Base-by-base conservation (phyloP, 192 early-diverging fungal species). In the Lobosporangium transversale region DNA sequence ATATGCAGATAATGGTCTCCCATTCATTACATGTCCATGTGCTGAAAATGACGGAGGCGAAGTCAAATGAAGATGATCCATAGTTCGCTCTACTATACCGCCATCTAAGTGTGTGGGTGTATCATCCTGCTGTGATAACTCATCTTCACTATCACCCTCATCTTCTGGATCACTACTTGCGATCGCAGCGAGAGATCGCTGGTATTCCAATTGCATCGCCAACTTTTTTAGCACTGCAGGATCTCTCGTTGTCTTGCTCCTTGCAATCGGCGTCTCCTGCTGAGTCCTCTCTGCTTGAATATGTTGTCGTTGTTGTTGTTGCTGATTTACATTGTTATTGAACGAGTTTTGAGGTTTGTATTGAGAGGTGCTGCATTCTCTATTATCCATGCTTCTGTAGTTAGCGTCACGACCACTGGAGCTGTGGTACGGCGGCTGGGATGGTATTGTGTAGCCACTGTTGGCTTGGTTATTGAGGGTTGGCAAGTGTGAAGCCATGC, bases 181-280 rank as follows among this genome's bases (percentile, higher is more conserved):
- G 43, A 60, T 43, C 23, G 42, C 15, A 4, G 62, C 62, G 9
- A 61, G 58, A 15, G 57, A 52, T 10, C 42, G 58, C 51, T 69
- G 67, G 20, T 60, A 69, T 27, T 68, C 62, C 18, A 55, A 36
- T 21, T 65, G 62, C 51, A 33, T 44, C 42, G 62, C 53, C 26
- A 55, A 43, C 49, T 23, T 45, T 53, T 33, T 32, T 30, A 43
- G 55, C 0, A 33, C 55, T 12, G 50, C 49, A 15, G 66, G 36
- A 32, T 50, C 55, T 27, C 51, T 42, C 32, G 14, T 11, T 8
- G 53, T 47, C 24, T 53, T 65, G 40, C 6, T 55, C 43, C 62
- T 40, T 40, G 51, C 1, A 9, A 65, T 32, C 2, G 47, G 32
- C 17, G 31, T 18, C 32, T 40, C 54, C n/a, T n/a, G n/a, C n/a